phyloP scores from a whole-genome alignment of 352 stramenopile genomes.

The Phytophthora colocasiae region DNA sequence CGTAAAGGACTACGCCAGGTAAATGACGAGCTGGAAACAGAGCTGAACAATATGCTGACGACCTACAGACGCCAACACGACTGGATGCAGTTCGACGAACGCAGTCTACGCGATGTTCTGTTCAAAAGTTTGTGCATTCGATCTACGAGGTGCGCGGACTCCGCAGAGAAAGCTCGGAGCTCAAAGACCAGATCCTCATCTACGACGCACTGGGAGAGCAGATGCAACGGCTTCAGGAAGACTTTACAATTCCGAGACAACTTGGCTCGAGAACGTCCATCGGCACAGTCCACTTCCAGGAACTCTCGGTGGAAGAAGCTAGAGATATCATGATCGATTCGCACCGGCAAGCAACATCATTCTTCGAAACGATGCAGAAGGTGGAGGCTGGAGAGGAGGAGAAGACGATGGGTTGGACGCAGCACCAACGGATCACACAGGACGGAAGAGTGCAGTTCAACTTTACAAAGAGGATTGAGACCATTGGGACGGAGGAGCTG shows the following conservation, averaged over 20 bases:
- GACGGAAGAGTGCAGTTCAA: slow-evolving; percentile 82
- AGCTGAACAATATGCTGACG: slow-evolving; percentile 47
- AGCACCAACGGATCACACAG: slow-evolving; percentile 70
- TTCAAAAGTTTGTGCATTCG: slow-evolving; percentile 77
- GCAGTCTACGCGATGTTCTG: slow-evolving; percentile 49
- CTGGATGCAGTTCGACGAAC: slow-evolving; percentile 66
- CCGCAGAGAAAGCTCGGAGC: slow-evolving; percentile 47
- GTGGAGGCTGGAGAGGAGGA: slow-evolving; percentile 35
- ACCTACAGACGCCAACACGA: slow-evolving; percentile 48
- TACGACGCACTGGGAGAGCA: slow-evolving; percentile 78
- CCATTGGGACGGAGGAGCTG: slow-evolving; percentile 67
- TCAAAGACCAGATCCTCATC: slow-evolving; percentile 61
- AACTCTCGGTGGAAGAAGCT: slow-evolving; percentile 52
- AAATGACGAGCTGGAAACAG: slow-evolving; percentile 61
- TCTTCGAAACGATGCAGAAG: slow-evolving; percentile 67
- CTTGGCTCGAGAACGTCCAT: slow-evolving; percentile 48
- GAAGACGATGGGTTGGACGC: slow-evolving; percentile 85
- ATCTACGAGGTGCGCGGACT: slow-evolving; percentile 77
- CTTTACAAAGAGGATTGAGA: slow-evolving; percentile 77
- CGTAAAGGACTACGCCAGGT: slow-evolving; percentile 61
- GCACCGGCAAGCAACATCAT: slow-evolving; percentile 70
- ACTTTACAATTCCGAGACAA: slow-evolving; percentile 61
- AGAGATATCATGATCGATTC: slow-evolving; percentile 78
- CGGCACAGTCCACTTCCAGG: slow-evolving; percentile 69
- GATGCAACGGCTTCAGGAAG: slow-evolving; percentile 66